Base-by-base conservation (phyloP, 2,329 filamentous ascomycete genomes). In the Diplocarpon mali region DNA sequence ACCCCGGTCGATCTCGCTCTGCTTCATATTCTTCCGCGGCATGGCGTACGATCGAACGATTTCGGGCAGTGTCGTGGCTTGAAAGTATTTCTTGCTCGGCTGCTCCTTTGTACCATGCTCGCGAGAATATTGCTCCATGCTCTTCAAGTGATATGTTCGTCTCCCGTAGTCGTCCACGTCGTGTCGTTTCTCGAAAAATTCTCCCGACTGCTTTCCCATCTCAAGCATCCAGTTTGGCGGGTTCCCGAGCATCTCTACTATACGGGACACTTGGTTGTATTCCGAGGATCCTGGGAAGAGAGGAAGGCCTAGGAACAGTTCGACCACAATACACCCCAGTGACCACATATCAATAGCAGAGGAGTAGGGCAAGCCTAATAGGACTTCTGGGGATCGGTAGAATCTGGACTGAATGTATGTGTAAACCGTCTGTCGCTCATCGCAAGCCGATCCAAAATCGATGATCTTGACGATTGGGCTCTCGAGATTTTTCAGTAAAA, bases 281-380 rank as follows among this genome's bases (percentile, higher is more conserved):
- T 98, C 92, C 2, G 92, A 98, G 0, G 90, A 96, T 24, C 92
- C 92, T 7, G 92, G 92, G 65, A 98, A 98, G 2, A 98, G 67
- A 1, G 92, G 92, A 40, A 98, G 71, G 37, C 92, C 92, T 1
- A 98, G 73, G 71, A 98, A 98, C 14, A 98, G 73, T 65, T 98
- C 92, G 17, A 98, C 92, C 13, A 98, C 90, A 55, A 98, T 98
- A 65, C 92, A 98, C 43, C 92, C 92, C 36, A 98, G 70, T 4
- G 92, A 98, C 92, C 92, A 98, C 90, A 98, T 98, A 61, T 98
- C 92, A 60, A 98, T 98, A 35, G 92, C 92, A 4, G 92, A 95
- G 12, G 92, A 96, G 64, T 98, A 98, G 48, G 92, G 92, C 38
- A 98, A 69, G 3, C 92, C 92, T n/a, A 98, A 71, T 31, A 98